Percentiles rank a stretch among this genome's conserved stretches.
These are phyloP conservation scores for Perkinsus olseni DNA, from an alignment of 169 alveolate genomes.

Conservation along the genomic window DNA sequence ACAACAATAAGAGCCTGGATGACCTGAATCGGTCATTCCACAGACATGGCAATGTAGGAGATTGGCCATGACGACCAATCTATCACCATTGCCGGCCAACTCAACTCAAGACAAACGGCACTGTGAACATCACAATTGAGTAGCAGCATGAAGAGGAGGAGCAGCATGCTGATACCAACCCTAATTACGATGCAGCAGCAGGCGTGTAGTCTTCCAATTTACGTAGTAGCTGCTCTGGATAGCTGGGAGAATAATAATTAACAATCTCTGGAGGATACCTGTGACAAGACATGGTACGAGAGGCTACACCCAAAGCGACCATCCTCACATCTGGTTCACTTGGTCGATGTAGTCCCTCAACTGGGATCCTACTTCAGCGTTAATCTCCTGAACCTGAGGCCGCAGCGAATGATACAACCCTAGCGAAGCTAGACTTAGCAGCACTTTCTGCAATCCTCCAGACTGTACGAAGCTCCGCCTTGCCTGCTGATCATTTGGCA, in stretches of 20 bases:
- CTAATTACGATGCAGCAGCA: constrained; percentile 26
- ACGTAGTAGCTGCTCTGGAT: constrained; percentile 44
- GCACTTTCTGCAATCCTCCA: constrained; percentile 78
- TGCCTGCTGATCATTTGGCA: constrained; percentile 79
- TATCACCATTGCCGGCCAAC: too few species aligned
- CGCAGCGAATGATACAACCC: neutral
- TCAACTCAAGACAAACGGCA: too few species aligned
- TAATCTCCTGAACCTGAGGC: constrained; percentile 39
- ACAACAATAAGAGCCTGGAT: neutral
- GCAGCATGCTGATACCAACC: neutral
- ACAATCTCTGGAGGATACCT: constrained; percentile 85
- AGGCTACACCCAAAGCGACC: too few species aligned
- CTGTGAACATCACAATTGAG: too few species aligned
- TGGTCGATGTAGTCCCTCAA: constrained; percentile 68
- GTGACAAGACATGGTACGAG: neutral
- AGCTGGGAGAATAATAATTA: constrained; percentile 82
- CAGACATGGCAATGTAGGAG: too few species aligned
- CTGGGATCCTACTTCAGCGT: constrained; percentile 75
- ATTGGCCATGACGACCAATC: too few species aligned
- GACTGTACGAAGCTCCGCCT: constrained; percentile 76
- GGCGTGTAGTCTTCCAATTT: constrained; percentile 57
- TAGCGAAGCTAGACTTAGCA: constrained; percentile 15
- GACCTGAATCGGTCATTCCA: too few species aligned
- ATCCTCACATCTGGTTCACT: neutral
- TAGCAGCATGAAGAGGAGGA: too few species aligned